Conservation (phyloP, 2,329 filamentous ascomycete species). For the Davidsoniella neocaledoniae region DNA sequence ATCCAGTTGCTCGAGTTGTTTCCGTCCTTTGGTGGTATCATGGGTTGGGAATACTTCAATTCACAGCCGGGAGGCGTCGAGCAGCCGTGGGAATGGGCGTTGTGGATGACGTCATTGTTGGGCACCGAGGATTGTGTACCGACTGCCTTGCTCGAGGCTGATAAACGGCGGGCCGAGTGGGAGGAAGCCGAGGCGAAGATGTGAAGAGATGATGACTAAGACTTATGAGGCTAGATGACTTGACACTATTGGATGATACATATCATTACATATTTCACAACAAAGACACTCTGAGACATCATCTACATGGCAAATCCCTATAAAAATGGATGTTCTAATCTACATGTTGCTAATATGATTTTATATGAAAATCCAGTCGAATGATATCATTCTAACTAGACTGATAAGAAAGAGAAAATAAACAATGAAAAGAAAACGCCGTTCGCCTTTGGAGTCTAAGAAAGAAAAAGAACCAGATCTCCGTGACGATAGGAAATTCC, state of each 20-base stretch:
- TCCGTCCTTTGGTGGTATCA: slow-evolving; percentile 64
- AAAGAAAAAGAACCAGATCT: no score
- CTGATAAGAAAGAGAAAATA: no score
- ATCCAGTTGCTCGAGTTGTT: slow-evolving; percentile 31
- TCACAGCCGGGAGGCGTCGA: slow-evolving; percentile 45
- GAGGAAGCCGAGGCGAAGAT: slow-evolving; percentile 6
- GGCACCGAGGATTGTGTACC: slow-evolving; percentile 10
- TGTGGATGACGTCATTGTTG: slow-evolving; percentile 38
- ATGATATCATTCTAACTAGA: no score
- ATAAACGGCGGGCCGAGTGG: background rate
- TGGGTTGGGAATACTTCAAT: slow-evolving; percentile 96
- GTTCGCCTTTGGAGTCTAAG: no score
- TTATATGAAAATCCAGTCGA: no score
- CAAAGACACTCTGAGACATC: no score
- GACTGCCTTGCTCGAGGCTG: slow-evolving; percentile 13
- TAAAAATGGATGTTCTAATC: no score
- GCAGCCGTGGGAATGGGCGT: slow-evolving; percentile 64
- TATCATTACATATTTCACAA: no score
- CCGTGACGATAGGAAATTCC: no score
- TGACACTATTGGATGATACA: slow-evolving; percentile 19
- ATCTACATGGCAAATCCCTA: no score
- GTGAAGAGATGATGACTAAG: background rate
- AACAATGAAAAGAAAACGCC: no score
- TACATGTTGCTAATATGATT: no score
- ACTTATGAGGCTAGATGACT: slow-evolving; percentile 13